A percentile compares a stretch with the other conserved stretches of the same genome.
These are phyloP conservation scores for Cryptococcus wingfieldii DNA, from an alignment of 1,284 basidiomycete species.

Conservation along the genomic window DNA sequence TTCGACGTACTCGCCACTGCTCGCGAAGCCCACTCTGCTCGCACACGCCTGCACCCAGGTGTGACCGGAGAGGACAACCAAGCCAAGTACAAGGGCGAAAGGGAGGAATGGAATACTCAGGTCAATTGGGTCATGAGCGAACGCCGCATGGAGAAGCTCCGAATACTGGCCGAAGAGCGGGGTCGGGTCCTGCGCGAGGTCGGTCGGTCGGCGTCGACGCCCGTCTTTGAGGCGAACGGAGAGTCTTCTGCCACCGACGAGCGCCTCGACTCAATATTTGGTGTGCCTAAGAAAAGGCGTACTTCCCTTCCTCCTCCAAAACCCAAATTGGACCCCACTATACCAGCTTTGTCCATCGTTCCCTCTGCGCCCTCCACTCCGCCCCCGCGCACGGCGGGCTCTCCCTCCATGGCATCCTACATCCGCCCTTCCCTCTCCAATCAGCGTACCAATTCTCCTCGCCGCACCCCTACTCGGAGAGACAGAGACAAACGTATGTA, in stretches of 20 bases:
- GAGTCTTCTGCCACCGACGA: neutral
- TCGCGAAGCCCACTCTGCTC: slow-evolving; percentile 32
- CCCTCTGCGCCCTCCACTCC: neutral
- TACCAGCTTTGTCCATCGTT: slow-evolving; percentile 11
- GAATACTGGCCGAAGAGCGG: slow-evolving; percentile 35
- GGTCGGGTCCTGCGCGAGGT: slow-evolving; percentile 29
- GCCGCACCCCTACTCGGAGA: slow-evolving; percentile 14
- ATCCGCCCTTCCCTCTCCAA: slow-evolving; percentile 37
- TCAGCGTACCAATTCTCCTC: slow-evolving; percentile 33
- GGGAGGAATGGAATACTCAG: slow-evolving; percentile 40
- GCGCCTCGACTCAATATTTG: slow-evolving; percentile 2
- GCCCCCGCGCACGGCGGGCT: slow-evolving; percentile 9
- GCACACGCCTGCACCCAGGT: slow-evolving; percentile 36
- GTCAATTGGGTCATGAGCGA: slow-evolving; percentile 47
- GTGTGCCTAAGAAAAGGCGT: slow-evolving; percentile 9
- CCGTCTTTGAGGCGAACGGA: slow-evolving; percentile 6
- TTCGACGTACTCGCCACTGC: slow-evolving; percentile 36
- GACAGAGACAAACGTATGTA: slow-evolving; percentile 22
- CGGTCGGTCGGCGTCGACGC: slow-evolving; percentile 11
- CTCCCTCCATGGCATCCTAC: slow-evolving; percentile 19
- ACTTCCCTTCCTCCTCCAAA: neutral
- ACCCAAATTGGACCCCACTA: neutral
- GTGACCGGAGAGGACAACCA: slow-evolving; percentile 20
- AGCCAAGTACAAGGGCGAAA: slow-evolving; percentile 26
- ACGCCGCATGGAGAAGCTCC: slow-evolving; percentile 39